Conservation (phyloP, 139 green algal genomes). For the Coelastrella sp. region DNA sequence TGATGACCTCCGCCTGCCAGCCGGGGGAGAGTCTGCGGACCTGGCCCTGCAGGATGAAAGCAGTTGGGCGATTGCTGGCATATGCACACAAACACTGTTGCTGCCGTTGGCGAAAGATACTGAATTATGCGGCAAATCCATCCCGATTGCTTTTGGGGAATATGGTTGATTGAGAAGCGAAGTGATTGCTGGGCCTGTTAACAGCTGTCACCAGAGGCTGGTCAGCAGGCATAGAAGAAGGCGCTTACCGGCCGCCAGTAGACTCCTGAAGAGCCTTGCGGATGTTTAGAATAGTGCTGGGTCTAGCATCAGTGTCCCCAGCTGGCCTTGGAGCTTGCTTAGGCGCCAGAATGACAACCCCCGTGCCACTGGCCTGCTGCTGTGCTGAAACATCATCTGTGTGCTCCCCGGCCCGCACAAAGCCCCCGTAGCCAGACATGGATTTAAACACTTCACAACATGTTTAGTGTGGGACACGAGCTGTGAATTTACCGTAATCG, state of each 20-base stretch:
- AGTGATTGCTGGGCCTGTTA: background rate
- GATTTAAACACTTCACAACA: too few species aligned
- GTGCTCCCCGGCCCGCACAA: background rate
- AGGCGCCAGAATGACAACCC: slow-evolving; percentile 8
- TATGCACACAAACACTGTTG: background rate
- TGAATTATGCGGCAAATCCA: too few species aligned
- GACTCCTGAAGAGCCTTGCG: slow-evolving; percentile 5
- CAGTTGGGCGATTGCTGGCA: background rate
- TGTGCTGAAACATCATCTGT: background rate
- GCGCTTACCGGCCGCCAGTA: background rate
- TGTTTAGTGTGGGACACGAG: too few species aligned
- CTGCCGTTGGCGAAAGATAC: too few species aligned
- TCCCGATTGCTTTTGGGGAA: background rate
- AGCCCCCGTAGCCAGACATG: background rate
- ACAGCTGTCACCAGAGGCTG: background rate
- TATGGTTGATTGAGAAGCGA: background rate
- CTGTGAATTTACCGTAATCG: too few species aligned
- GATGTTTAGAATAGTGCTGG: slow-evolving; percentile 20
- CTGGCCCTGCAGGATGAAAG: background rate
- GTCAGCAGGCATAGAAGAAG: background rate
- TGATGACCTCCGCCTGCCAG: background rate
- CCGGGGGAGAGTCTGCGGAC: background rate
- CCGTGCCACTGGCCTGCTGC: slow-evolving; percentile 6
- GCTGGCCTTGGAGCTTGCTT: background rate
- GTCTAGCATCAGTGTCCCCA: background rate